Conservation (phyloP, 352 stramenopile genomes). For the Globisporangium polare region DNA sequence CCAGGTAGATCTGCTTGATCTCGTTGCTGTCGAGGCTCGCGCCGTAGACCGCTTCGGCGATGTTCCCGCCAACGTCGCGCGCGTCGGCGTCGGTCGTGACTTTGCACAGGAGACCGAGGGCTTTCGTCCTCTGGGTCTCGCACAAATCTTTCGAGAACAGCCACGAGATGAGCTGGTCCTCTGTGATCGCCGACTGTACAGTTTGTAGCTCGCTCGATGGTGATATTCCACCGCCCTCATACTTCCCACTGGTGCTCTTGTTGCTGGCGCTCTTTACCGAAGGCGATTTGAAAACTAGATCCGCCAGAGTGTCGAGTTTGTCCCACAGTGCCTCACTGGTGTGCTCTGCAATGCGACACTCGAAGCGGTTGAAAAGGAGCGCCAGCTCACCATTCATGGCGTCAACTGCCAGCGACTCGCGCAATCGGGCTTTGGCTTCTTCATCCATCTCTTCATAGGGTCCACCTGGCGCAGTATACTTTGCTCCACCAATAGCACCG, state of each 20-base stretch:
- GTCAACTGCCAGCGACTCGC: constrained; percentile 1
- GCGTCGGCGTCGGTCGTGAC: constrained; percentile 24
- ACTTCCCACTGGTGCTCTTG: neutral
- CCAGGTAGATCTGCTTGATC: constrained; percentile 25
- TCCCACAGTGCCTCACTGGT: constrained; percentile 19
- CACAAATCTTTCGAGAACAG: constrained; percentile 23
- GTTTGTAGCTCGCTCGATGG: constrained; percentile 3
- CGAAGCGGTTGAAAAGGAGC: constrained; percentile 32
- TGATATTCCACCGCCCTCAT: neutral
- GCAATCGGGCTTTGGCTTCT: constrained; percentile 11
- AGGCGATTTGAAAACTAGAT: neutral
- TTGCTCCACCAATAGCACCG: neutral
- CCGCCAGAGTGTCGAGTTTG: neutral
- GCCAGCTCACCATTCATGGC: constrained; percentile 10
- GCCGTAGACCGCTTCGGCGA: constrained; percentile 31
- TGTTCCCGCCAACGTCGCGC: constrained; percentile 25
- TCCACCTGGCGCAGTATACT: neutral
- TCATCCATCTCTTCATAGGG: neutral
- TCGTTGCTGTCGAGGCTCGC: constrained; percentile 30
- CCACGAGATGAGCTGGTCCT: constrained; percentile 7
- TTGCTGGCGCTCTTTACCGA: neutral
- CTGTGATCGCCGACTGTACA: constrained; percentile 3
- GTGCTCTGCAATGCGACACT: constrained; percentile 28
- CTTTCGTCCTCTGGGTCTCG: neutral
- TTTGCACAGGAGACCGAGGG: constrained; percentile 14